phyloP scores from a whole-genome alignment of 139 green algal species.

The Pseudopediastrum boryanum region DNA sequence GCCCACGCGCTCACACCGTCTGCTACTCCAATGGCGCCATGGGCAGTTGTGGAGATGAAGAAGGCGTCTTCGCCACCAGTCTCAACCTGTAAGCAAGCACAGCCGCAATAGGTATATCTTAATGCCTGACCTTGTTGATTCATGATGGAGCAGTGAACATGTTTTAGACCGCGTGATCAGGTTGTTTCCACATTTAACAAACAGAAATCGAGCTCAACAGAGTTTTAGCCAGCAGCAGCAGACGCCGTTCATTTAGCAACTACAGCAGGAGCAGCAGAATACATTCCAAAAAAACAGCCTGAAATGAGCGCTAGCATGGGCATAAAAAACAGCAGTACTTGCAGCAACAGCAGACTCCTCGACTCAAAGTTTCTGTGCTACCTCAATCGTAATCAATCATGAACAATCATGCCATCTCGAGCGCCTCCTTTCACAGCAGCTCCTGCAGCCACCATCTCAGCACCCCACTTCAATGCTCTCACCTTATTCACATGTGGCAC shows the following conservation, averaged over 20 bases:
- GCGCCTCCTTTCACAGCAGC: too few relatives aligned
- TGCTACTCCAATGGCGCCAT: constrained; percentile 78
- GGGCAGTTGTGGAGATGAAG: constrained; percentile 68
- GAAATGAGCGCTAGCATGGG: neutral
- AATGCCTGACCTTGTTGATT: too few relatives aligned
- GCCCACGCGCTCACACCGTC: constrained; percentile 92
- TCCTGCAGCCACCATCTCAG: neutral
- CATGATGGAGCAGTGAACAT: too few relatives aligned
- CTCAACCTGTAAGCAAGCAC: constrained; percentile 38
- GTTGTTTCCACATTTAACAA: too few relatives aligned
- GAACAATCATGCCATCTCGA: too few relatives aligned
- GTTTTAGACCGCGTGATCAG: too few relatives aligned
- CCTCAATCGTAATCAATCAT: neutral
- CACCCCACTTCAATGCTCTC: neutral
- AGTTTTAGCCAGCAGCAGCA: too few relatives aligned
- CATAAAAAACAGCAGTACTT: neutral
- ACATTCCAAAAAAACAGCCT: neutral
- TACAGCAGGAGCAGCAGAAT: too few relatives aligned
- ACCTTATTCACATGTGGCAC: constrained; percentile 85
- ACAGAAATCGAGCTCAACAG: too few relatives aligned
- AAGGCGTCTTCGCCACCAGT: constrained; percentile 90
- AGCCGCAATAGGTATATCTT: neutral
- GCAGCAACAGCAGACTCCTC: neutral
- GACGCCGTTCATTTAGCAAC: too few relatives aligned
- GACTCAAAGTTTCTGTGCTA: neutral